A percentile compares a stretch with the other conserved stretches of the same genome.
Evolutionary conservation across 495 filamentous ascomycete genomes (phyloP).

Genomic region (Penicillium robsamsonii): DNA sequence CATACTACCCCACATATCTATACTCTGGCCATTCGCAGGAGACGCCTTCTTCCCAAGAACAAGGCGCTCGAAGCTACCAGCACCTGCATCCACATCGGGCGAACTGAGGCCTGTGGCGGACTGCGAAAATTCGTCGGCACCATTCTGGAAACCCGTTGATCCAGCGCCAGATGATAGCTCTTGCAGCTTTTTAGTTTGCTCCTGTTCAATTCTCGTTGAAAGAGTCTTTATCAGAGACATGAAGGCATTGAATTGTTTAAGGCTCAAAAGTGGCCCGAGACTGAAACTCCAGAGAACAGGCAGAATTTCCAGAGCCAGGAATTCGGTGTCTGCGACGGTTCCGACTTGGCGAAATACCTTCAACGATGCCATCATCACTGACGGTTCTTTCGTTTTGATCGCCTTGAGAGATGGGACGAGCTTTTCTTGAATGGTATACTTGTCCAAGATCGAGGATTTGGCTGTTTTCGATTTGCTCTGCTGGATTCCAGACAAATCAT

Average conservation of each 20-base stretch:
- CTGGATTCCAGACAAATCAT: constrained; percentile 70
- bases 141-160: constrained; percentile 39
- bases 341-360: constrained; percentile 82
- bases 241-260: constrained; percentile 82
- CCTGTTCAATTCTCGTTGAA: constrained; percentile 77
- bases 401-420: constrained; percentile 84
- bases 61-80: constrained; percentile 79
- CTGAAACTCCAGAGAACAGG: constrained; percentile 90
- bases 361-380: constrained; percentile 93
- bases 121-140: constrained; percentile 29
- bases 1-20: constrained; percentile 36
- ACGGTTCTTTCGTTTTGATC: constrained; percentile 97
- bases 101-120: constrained; percentile 22
- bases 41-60: constrained; percentile 63
- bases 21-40: constrained; percentile 31
- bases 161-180: constrained; percentile 64
- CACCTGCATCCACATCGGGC: constrained; percentile 34
- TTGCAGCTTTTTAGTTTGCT: constrained; percentile 81
- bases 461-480: constrained; percentile 51
- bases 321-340: constrained; percentile 80
- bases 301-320: constrained; percentile 85
- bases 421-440: constrained; percentile 96
- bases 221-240: constrained; percentile 82
- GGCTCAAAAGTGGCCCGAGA: constrained; percentile 81
- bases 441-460: constrained; percentile 80